Base-by-base conservation (phyloP, 2,329 filamentous ascomycete genomes). In the Penicillium sclerotiorum region DNA sequence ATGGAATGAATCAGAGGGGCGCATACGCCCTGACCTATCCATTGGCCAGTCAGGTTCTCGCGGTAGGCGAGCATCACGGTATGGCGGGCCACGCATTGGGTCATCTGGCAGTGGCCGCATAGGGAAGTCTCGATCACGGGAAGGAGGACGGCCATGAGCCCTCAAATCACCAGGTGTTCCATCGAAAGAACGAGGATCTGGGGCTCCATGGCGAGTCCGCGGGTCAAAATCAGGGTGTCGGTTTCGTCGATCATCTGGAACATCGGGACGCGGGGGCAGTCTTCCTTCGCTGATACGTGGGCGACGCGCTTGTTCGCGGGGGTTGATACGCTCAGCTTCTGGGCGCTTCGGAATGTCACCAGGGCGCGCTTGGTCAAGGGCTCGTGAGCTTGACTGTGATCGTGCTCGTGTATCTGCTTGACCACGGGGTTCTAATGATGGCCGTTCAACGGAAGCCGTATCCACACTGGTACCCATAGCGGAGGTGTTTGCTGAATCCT, bases 191-290 rank as follows among this genome's bases (percentile, higher is more conserved):
- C 70, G 64, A 15, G 67, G 68, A 17, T 72, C 70, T 48, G 68
- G 61, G 30, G 71, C 72, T 39, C 61, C 66, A 38, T 73, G 67
- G 27, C 71, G 67, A 52, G 62, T 59, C 15, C 73, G 68, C 17
- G 63, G 52, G 47, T 71, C 56, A 33, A 62, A 70, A 15, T 73
- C 71, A 9, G 63, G 50, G 50, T 67, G 67, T 48, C 74, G 68
- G 35, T 74, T 71, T 50, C 68, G 64, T 50, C 73, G 65, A 17
- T 65, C 65, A 37, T 75, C 72, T 39, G 67, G 48, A n/a, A 68
- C 52, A 44, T 75, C 73, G 8, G 66, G 65, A 25, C 74, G 68
- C n/a, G 63, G 61, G 25, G 71, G 65, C n/a, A 70, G 51, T 32
- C 71, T 65, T 27, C 62, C 61, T 41, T 75, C 72, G 23, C 63